Conservation (phyloP, 2,329 filamentous ascomycete genomes). For the Fusarium musae region DNA sequence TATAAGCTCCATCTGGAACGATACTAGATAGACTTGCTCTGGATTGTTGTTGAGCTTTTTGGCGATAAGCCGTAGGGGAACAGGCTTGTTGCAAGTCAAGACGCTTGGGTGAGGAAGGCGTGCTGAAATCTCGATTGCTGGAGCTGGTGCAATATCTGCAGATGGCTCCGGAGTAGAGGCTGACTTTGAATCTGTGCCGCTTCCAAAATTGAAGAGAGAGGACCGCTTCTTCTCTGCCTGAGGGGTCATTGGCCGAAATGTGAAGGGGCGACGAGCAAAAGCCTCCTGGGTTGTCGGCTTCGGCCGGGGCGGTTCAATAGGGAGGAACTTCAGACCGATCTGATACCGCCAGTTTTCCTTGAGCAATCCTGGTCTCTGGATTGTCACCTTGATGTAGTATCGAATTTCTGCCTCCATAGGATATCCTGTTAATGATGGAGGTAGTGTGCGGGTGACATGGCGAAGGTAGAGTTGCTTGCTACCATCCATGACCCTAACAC, state of each 20-base stretch:
- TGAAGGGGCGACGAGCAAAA: constrained; percentile 80
- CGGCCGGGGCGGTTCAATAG: constrained; percentile 87
- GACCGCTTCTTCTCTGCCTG: constrained; percentile 62
- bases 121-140: constrained; percentile 80
- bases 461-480: constrained; percentile 68
- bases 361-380: constrained; percentile 87
- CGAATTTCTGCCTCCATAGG: constrained; percentile 88
- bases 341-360: constrained; percentile 85
- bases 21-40: constrained; percentile 79
- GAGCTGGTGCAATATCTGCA: constrained; percentile 52
- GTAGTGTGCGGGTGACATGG: constrained; percentile 87
- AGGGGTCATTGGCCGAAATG: constrained; percentile 60
- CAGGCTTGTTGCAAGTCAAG: constrained; percentile 85
- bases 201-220: constrained; percentile 65
- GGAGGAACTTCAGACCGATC: constrained; percentile 83
- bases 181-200: constrained; percentile 44
- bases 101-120: constrained; percentile 88
- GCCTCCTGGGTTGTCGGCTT: constrained; percentile 77
- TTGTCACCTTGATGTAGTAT: constrained; percentile 96
- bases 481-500: constrained; percentile 71
- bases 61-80: constrained; percentile 83
- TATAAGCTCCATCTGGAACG: constrained; percentile 83
- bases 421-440: constrained; percentile 88
- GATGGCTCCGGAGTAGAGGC: constrained; percentile 40
- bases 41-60: constrained; percentile 77